Evolutionary conservation across 2,329 filamentous ascomycete species (phyloP), one percentile per base, ranked within the genome.

Genomic region (Neofusicoccum sp.): DNA sequence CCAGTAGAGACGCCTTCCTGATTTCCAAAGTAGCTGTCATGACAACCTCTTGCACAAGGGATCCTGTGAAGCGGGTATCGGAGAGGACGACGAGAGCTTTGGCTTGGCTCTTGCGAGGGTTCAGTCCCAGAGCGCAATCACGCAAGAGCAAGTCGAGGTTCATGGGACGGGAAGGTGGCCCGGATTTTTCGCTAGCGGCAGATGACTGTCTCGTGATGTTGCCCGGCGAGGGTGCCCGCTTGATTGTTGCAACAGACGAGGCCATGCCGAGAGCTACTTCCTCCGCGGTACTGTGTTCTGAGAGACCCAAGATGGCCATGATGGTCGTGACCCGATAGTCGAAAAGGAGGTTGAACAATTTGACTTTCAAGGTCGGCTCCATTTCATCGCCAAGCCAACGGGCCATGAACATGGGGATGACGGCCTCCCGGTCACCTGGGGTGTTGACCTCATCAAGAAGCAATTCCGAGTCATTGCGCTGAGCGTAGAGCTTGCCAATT

Each of bases 311-410:
- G 4, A 96, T 76, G 59, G 92, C 91, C 81, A 96, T 89, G 0
- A 97, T 76, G 0, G 91, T 92, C 0, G 91, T 85, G 3, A 98
- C 90, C 14, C 89, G 89, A 74, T 99, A 99, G 73, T 99, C 96
- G n/a, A 92, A 76, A 64, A 87, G 89, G 4, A 96, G 69, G 65
- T 96, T 93, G 75, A 90, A 91, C 45, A 98, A 79, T 73, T 96
- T 96, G 64, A 97, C 76, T 74, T 96, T 97, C 67, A 97, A 81
- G 6, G 92, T 88, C 0, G 96, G 94, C 67, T 98, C 94, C 78
- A 96, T 91, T 73, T 98, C 94, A 73, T 98, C 93, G 0, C 92
- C 92, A 67, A 99, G 91, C 79, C 97, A 90, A 56, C 95, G 86
- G 64, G 91, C 86, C 88, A 96, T 97, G 60, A 98, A 75, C 67